Base-by-base conservation (phyloP, 345 rosid genomes). In the Boechera retrofracta region DNA sequence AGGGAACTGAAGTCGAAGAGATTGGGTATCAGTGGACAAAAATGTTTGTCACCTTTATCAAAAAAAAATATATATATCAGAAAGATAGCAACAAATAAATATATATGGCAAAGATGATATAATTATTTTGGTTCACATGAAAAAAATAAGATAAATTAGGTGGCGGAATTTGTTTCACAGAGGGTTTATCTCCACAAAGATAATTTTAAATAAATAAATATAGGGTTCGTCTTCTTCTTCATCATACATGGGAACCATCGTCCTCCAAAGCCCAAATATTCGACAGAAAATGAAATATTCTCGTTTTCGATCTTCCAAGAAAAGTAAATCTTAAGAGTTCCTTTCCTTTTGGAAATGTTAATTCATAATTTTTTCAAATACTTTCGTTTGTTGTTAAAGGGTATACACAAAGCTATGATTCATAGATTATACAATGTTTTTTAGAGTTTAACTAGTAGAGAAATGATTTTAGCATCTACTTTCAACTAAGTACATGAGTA, bases 21-120 rank as follows among this genome's bases (percentile, higher is more conserved):
- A 91, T 91, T 91, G 88, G 74, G 86, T 67, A 80, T 85, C 83
- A 80, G 67, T 87, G 98, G 98, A 89, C 87, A 77, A 72, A 69
- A 89, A 71, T 77, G 82, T 35, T 5, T 64, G 63, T 18, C 71
- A 71, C 59, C 54, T 64, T 64, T 65, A 52, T 74, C 36, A 35
- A 3, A 73, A 48, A 42, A 44, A 42, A 12, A 42, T 12, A 11
- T 16, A 16, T 16, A 16, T 16, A 66, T 55, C 67, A 58, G n/a
- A 72, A 77, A 72, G 72, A 72, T 38, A 47, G n/a, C 16, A 55
- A 65, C 67, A 39, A 52, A 61, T 1, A 44, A 51, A 48, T 33
- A 68, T 38, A 60, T 31, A 72, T 65, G 77, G 72, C 47, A 41
- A 74, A 78, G 56, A 33, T 75, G 35, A n/a, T 42, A 28, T 65